Conservation (phyloP, 371 early-diverging fungal genomes). For the Lichtheimia hyalospora region DNA sequence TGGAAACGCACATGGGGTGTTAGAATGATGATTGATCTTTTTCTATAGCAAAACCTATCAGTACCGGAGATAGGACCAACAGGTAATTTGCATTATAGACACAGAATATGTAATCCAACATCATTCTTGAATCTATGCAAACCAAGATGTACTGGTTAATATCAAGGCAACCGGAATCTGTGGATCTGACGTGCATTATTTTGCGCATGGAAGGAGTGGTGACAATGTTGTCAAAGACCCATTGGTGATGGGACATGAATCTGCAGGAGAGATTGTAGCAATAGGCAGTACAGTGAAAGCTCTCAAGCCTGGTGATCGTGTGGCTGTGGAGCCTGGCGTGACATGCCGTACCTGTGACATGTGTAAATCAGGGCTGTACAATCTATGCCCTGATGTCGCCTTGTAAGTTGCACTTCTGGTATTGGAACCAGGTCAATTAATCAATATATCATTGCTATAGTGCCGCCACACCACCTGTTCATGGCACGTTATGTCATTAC, state of each 20-base stretch:
- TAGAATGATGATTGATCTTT: background rate
- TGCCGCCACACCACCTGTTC: conserved; percentile 50
- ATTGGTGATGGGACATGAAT: conserved; percentile 77
- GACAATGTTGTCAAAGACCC: conserved; percentile 43
- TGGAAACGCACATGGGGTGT: background rate
- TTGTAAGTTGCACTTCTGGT: conserved; percentile 24
- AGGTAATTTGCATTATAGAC: conserved; percentile 7
- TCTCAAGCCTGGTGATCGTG: conserved; percentile 69
- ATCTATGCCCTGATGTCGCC: conserved; percentile 45
- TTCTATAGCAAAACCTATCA: conserved; percentile 20
- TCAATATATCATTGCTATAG: conserved; percentile 12
- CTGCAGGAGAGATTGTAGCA: conserved; percentile 63
- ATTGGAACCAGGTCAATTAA: background rate
- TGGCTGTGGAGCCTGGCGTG: conserved; percentile 65
- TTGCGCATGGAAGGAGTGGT: conserved; percentile 37
- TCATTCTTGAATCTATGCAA: background rate
- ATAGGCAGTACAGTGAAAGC: conserved; percentile 52
- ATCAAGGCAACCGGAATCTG: conserved; percentile 51
- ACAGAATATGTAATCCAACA: background rate
- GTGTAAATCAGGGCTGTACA: conserved; percentile 50
- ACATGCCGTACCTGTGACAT: conserved; percentile 60
- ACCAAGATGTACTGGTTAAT: conserved; percentile 42
- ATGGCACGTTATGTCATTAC: conserved; percentile 49
- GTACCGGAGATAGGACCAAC: conserved; percentile 21
- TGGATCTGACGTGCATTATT: conserved; percentile 51